A percentile compares a stretch with the other conserved stretches of the same genome.
These are phyloP conservation scores for Camelina sativa DNA, from an alignment of 345 rosid species.

Conservation along the genomic window DNA sequence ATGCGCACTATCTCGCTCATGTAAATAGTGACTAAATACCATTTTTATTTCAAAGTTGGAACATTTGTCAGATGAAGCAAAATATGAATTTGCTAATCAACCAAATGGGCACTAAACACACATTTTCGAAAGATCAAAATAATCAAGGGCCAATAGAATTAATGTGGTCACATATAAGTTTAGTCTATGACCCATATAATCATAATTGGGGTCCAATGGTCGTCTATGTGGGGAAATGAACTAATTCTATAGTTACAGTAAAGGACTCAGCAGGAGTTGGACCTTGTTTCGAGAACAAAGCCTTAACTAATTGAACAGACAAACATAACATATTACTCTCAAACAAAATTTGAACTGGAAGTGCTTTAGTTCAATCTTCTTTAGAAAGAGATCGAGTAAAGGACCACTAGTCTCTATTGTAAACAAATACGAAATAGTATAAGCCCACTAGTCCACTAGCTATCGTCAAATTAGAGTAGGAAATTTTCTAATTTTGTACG, in stretches of 20 bases:
- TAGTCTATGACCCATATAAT: neutral
- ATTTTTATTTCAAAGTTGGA: neutral
- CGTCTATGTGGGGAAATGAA: neutral
- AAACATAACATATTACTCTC: neutral
- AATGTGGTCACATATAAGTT: neutral
- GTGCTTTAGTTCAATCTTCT: too few species aligned
- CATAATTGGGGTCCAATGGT: neutral
- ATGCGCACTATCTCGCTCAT: too few species aligned
- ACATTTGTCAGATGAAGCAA: neutral
- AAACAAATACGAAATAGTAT: too few species aligned
- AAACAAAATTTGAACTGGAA: too few species aligned
- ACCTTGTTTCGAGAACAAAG: neutral
- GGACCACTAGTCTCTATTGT: too few species aligned
- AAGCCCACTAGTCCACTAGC: too few species aligned
- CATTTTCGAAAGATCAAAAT: neutral
- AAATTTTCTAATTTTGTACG: too few species aligned
- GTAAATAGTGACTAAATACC: neutral
- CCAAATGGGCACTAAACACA: neutral
- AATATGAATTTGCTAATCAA: too few species aligned
- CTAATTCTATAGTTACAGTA: neutral
- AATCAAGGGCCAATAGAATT: constrained; percentile 1
- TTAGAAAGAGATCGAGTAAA: too few species aligned
- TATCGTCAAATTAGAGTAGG: too few species aligned
- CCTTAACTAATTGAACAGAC: neutral
- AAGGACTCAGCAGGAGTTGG: neutral